Evolutionary conservation across 2,329 filamentous ascomycete species (phyloP).

Genomic region (Fusarium euwallaceae): DNA sequence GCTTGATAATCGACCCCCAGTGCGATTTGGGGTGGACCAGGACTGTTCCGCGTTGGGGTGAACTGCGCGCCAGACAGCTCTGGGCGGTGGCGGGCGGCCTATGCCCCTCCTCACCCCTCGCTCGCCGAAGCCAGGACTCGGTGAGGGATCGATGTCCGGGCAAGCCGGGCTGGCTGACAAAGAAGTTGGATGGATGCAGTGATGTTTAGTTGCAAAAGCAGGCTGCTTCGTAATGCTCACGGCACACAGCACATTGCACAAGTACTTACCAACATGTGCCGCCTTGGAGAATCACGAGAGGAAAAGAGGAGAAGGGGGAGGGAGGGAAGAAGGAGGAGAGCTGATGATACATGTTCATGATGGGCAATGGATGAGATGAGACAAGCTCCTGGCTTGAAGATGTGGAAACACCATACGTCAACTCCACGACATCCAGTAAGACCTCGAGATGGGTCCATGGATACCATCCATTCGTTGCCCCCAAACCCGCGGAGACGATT

Average conservation of each 20-base stretch:
- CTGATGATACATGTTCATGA: constrained; percentile 20
- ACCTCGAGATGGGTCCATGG: constrained; percentile 14
- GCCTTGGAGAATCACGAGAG: constrained; percentile 6
- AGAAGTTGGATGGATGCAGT: constrained; percentile 22
- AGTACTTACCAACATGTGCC: constrained; percentile 10
- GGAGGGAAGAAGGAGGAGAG: constrained; percentile 9
- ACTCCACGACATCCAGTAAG: constrained; percentile 32
- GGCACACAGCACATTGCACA: constrained; percentile 17
- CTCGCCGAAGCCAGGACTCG: constrained; percentile 43
- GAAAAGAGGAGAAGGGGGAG: constrained; percentile 7
- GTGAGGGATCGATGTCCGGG: constrained; percentile 43
- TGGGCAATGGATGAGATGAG: constrained; percentile 24
- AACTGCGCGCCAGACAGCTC: constrained; percentile 8
- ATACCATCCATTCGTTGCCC: constrained; percentile 17
- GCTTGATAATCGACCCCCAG: constrained; percentile 39
- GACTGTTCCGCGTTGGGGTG: constrained; percentile 41
- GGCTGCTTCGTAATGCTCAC: constrained; percentile 43
- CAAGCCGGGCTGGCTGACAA: constrained; percentile 42
- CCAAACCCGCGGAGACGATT: constrained; percentile 33
- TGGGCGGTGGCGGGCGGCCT: constrained; percentile 31
- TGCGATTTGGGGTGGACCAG: constrained; percentile 40
- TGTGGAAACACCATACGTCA: constrained; percentile 42
- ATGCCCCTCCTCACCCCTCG: constrained; percentile 26
- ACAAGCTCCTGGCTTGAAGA: constrained; percentile 19
- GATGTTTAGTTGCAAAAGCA: constrained; percentile 34